A percentile compares a stretch with the other conserved stretches of the same genome.
phyloP scores from a whole-genome alignment of 1,139 yeast genomes.

The Candida freyschussii region DNA sequence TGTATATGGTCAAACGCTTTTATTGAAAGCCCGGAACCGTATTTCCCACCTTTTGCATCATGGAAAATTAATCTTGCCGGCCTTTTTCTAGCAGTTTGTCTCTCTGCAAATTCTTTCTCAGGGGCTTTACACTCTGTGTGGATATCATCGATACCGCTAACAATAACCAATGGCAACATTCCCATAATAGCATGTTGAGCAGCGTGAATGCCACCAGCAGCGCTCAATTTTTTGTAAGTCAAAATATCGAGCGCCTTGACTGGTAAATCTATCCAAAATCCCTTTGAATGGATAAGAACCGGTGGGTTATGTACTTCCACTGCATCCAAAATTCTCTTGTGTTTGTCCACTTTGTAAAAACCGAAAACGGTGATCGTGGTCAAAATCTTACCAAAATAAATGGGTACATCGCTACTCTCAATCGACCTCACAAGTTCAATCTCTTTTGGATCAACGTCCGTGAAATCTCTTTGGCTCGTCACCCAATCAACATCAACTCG shows the following conservation, averaged over 20 bases:
- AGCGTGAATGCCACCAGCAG: constrained; percentile 95
- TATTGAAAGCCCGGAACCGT: constrained; percentile 74
- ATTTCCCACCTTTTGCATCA: constrained; percentile 74
- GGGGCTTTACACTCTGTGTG: constrained; percentile 96
- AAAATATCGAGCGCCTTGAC: constrained; percentile 53
- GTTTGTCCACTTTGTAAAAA: constrained; percentile 76
- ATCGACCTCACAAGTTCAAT: constrained; percentile 62
- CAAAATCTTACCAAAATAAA: constrained; percentile 68
- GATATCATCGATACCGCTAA: constrained; percentile 67
- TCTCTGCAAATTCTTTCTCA: constrained; percentile 80
- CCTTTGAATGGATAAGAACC: constrained; percentile 59
- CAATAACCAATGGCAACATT: constrained; percentile 62
- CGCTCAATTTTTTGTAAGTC: constrained; percentile 49
- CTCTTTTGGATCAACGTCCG: constrained; percentile 84
- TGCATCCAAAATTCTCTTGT: constrained; percentile 78
- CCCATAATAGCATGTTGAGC: constrained; percentile 89
- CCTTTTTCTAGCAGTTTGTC: constrained; percentile 62
- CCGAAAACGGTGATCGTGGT: constrained; percentile 84
- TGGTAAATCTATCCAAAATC: constrained; percentile 91
- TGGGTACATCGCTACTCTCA: constrained; percentile 51
- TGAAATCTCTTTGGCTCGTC: constrained; percentile 84
- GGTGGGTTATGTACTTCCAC: constrained; percentile 94
- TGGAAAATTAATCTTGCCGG: constrained; percentile 85
- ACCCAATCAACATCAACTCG: constrained; percentile 92
- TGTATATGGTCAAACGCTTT: constrained; percentile 78